Conservation (phyloP, 306 rosid genomes). For the Glycyrrhiza uralensis region DNA sequence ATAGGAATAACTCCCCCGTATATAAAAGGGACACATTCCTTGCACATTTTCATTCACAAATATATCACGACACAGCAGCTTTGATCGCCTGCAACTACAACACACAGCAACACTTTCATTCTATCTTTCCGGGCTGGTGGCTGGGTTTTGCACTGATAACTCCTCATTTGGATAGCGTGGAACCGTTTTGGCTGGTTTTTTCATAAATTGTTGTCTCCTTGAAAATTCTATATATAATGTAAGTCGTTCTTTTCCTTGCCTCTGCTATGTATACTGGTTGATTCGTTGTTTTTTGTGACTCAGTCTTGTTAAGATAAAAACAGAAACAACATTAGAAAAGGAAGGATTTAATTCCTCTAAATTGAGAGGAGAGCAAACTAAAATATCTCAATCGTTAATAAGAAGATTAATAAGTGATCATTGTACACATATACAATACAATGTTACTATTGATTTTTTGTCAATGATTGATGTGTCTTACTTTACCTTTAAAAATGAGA, state of each 20-base stretch:
- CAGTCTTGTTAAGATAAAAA: background rate
- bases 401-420: too few species aligned
- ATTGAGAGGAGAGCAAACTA: too few species aligned
- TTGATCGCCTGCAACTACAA: background rate
- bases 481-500: too few species aligned
- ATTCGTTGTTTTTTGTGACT: background rate
- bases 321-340: too few species aligned
- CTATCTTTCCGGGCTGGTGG: constrained; percentile 51
- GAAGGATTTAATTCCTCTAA: too few species aligned
- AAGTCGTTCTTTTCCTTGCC: constrained; percentile 8
- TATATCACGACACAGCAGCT: background rate
- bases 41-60: background rate
- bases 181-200: constrained; percentile 38
- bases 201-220: background rate
- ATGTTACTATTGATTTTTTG: too few species aligned
- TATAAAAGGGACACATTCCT: background rate
- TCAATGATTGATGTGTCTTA: too few species aligned
- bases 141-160: constrained; percentile 38
- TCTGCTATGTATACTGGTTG: background rate
- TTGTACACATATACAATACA: too few species aligned
- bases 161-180: constrained; percentile 53
- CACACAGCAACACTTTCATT: background rate
- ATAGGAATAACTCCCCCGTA: background rate
- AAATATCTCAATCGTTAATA: too few species aligned
- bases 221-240: constrained; percentile 3